These are phyloP conservation scores for Eucalyptus leucophloia DNA, from an alignment of 345 rosid species.

Conservation along the genomic window DNA sequence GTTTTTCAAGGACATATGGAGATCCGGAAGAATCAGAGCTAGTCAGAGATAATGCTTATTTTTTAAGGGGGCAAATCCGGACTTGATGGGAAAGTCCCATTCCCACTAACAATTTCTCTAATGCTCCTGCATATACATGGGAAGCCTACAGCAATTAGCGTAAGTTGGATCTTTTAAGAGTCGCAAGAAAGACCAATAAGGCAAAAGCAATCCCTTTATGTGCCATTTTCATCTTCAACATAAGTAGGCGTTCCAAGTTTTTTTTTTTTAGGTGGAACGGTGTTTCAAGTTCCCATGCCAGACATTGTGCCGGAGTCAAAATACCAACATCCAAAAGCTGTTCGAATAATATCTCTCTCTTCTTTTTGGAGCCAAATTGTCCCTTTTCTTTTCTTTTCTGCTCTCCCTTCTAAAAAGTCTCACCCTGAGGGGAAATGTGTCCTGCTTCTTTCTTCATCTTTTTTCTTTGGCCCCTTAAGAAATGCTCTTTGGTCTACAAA, in stretches of 20 bases:
- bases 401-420: slow-evolving; percentile 8
- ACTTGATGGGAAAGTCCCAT: neutral
- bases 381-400: neutral
- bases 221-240: neutral
- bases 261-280: neutral
- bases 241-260: neutral
- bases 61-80: neutral
- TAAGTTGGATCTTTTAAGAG: neutral
- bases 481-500: neutral
- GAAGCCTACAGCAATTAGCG: neutral
- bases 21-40: neutral
- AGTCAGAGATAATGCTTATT: neutral
- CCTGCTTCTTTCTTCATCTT: neutral
- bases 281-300: neutral
- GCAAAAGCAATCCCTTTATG: neutral
- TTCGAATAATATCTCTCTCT: neutral
- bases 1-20: neutral
- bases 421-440: neutral
- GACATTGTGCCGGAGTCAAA: neutral
- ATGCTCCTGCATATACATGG: neutral
- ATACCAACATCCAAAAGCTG: neutral
- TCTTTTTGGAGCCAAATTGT: neutral
- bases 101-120: neutral
- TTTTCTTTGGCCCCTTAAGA: neutral
- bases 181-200: neutral